Evolutionary conservation across 208 protist species (phyloP).

Genomic region (Tritrichomonas foetus): DNA sequence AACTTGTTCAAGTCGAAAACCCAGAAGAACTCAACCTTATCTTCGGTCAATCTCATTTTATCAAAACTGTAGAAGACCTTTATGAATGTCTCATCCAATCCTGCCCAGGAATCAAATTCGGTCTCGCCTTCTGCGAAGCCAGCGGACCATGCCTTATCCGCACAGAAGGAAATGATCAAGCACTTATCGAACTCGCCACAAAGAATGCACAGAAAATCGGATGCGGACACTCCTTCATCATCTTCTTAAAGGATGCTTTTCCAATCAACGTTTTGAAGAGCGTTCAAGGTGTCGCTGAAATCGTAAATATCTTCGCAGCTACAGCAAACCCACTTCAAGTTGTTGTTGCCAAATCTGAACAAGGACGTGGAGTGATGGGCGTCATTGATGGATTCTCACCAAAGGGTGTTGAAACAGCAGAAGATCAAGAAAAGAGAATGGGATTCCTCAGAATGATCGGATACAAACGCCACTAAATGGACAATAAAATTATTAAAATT

Average conservation of each 20-base stretch:
- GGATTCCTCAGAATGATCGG: not conserved
- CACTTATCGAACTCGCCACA: not conserved
- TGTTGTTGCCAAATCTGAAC: not conserved
- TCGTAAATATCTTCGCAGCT: not conserved
- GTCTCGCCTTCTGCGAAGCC: conserved; percentile 22
- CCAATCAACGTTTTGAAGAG: conserved; percentile 25
- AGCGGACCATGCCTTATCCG: conserved; percentile 25
- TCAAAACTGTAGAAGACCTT: conserved; percentile 33
- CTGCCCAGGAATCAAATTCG: conserved; percentile 3
- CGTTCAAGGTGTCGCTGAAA: not conserved
- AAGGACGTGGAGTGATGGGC: not conserved
- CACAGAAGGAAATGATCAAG: not conserved
- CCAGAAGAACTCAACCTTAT: conserved; percentile 33
- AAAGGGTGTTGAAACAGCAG: conserved; percentile 14
- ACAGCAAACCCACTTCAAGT: conserved; percentile 39
- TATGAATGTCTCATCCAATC: not conserved
- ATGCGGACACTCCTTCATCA: conserved; percentile 18
- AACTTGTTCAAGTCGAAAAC: conserved; percentile 34
- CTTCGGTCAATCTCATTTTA: conserved; percentile 33
- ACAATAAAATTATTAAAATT: no score
- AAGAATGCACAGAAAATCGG: conserved; percentile 30
- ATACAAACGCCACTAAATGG: conserved; percentile 27
- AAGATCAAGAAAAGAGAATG: not conserved
- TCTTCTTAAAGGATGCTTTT: not conserved
- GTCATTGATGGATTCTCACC: conserved; percentile 20